Conservation (phyloP, 2,329 filamentous ascomycete species). For the Akanthomyces lecanii region DNA sequence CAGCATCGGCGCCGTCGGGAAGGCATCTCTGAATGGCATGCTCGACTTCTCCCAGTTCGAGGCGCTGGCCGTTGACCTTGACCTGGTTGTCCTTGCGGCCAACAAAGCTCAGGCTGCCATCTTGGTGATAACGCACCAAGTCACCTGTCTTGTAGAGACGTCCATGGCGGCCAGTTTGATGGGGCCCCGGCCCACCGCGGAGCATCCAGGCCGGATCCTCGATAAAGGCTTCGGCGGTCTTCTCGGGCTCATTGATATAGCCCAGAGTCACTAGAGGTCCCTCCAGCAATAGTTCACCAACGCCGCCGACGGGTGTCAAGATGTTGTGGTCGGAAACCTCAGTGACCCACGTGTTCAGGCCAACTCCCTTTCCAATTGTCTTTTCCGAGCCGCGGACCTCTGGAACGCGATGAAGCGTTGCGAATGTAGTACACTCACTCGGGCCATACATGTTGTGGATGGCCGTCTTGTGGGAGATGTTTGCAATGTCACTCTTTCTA, state of each 20-base stretch:
- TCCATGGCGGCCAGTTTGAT: constrained; percentile 6
- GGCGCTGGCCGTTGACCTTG: constrained; percentile 50
- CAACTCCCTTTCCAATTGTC: constrained; percentile 3
- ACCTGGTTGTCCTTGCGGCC: constrained; percentile 52
- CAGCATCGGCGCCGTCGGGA: background rate
- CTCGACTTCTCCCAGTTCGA: constrained; percentile 38
- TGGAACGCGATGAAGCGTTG: background rate
- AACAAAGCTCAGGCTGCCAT: constrained; percentile 35
- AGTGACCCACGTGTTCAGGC: background rate
- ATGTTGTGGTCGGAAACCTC: constrained; percentile 7
- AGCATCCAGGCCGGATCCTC: constrained; percentile 11
- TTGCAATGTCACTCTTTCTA: background rate
- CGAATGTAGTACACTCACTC: constrained; percentile 8
- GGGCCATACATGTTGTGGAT: constrained; percentile 11
- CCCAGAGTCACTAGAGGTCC: constrained; percentile 21
- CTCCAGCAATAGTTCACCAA: constrained; percentile 23
- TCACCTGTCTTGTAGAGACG: constrained; percentile 45
- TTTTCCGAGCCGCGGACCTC: background rate
- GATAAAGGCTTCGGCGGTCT: constrained; percentile 25
- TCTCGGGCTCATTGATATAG: constrained; percentile 20
- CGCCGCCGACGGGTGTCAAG: constrained; percentile 19
- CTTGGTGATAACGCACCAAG: constrained; percentile 36
- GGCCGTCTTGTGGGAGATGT: background rate
- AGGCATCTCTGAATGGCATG: constrained; percentile 12
- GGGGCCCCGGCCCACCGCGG: background rate